Percentiles rank a stretch among this genome's conserved stretches.
These are phyloP conservation scores for Ogataea nonfermentans DNA, from an alignment of 805 yeast species.

Conservation along the genomic window DNA sequence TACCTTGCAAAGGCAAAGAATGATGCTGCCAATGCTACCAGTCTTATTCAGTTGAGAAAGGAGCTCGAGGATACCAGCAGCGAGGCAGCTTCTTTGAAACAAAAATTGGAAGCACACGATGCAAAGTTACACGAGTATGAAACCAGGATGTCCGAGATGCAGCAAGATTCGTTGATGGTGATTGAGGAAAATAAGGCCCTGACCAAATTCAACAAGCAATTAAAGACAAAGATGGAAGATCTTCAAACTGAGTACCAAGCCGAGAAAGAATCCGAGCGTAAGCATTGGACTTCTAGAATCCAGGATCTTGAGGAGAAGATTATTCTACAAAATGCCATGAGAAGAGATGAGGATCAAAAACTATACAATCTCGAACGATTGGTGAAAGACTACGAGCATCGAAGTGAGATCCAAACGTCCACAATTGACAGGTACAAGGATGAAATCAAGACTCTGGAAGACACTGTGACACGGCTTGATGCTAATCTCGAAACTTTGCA, in stretches of 20 bases:
- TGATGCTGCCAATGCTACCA: slow-evolving; percentile 32
- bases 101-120: slow-evolving; percentile 28
- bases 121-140: slow-evolving; percentile 26
- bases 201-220: slow-evolving; percentile 51
- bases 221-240: slow-evolving; percentile 43
- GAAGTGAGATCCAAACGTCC: slow-evolving; percentile 49
- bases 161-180: slow-evolving; percentile 54
- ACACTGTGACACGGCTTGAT: slow-evolving; percentile 46
- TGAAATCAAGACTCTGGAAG: slow-evolving; percentile 56
- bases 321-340: slow-evolving; percentile 44
- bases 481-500: slow-evolving; percentile 43
- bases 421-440: slow-evolving; percentile 53
- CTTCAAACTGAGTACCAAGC: slow-evolving; percentile 49
- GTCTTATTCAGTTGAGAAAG: slow-evolving; percentile 31
- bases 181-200: slow-evolving; percentile 68
- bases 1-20: slow-evolving; percentile 33
- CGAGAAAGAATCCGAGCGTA: slow-evolving; percentile 48
- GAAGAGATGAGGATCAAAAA: slow-evolving; percentile 52
- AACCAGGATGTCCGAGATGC: slow-evolving; percentile 35
- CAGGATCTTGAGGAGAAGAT: slow-evolving; percentile 51
- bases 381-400: slow-evolving; percentile 51
- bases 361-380: slow-evolving; percentile 50
- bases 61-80: slow-evolving; percentile 36
- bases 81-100: slow-evolving; percentile 32
- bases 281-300: slow-evolving; percentile 60